phyloP scores from a whole-genome alignment of 2,329 filamentous ascomycete species.

The Knufia petricola region DNA sequence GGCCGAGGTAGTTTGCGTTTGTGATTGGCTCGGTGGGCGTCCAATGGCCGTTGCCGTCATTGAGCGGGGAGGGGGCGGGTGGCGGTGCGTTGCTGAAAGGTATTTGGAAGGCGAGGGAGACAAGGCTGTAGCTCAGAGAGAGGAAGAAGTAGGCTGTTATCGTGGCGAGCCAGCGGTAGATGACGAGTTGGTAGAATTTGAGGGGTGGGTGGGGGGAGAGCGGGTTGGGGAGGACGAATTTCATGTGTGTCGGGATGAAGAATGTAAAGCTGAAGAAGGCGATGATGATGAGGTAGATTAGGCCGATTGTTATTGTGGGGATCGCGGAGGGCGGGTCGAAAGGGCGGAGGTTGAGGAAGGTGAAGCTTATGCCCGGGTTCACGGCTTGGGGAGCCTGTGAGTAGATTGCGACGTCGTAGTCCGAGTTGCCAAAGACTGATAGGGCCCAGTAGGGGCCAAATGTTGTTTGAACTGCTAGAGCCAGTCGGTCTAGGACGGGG shows the following conservation, averaged over 20 bases:
- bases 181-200: conserved; percentile 47
- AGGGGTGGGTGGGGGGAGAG: conserved; percentile 48
- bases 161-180: conserved; percentile 50
- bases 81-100: conserved; percentile 46
- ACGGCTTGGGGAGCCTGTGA: conserved; percentile 43
- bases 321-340: conserved; percentile 47
- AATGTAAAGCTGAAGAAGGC: conserved; percentile 59
- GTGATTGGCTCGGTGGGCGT: conserved; percentile 8
- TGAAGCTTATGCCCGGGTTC: conserved; percentile 48
- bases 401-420: conserved; percentile 34
- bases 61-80: conserved; percentile 31
- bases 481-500: conserved; percentile 42
- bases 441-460: conserved; percentile 39
- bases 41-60: conserved; percentile 20
- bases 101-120: conserved; percentile 54
- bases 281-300: conserved; percentile 60
- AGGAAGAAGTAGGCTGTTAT: conserved; percentile 51
- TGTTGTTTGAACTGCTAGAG: conserved; percentile 35
- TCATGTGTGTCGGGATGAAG: conserved; percentile 53
- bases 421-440: conserved; percentile 25
- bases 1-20: conserved; percentile 47
- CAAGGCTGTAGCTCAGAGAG: conserved; percentile 53
- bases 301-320: conserved; percentile 51
- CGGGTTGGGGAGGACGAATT: conserved; percentile 39
- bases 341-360: conserved; percentile 48